Percentiles rank a stretch among this genome's conserved stretches.
Conservation (phyloP, 805 yeast genomes). For the Yamadazyma olivae region DNA sequence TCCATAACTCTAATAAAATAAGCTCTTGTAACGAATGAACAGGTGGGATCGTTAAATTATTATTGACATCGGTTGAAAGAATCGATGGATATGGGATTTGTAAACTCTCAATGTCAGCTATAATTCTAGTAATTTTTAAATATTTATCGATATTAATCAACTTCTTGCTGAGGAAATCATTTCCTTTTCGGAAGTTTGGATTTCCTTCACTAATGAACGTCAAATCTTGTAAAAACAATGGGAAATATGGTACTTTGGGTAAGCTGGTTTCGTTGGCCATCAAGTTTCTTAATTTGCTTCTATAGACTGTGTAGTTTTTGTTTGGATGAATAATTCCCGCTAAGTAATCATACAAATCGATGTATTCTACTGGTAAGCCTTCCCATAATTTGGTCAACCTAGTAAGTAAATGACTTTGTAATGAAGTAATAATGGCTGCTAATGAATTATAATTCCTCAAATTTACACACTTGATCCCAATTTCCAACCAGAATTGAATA, state of each 20-base stretch:
- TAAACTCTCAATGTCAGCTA: conserved; percentile 64
- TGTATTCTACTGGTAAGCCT: conserved; percentile 55
- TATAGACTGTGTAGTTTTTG: conserved; percentile 67
- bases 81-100: conserved; percentile 40
- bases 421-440: conserved; percentile 73
- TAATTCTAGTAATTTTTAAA: conserved; percentile 59
- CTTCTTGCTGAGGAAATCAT: conserved; percentile 53
- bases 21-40: conserved; percentile 53
- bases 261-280: conserved; percentile 46
- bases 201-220: conserved; percentile 85
- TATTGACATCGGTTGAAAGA: conserved; percentile 9
- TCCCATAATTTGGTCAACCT: conserved; percentile 62
- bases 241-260: conserved; percentile 75
- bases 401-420: conserved; percentile 70
- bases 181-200: conserved; percentile 60
- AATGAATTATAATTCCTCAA: conserved; percentile 74
- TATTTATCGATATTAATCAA: conserved; percentile 74
- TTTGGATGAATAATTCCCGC: conserved; percentile 71
- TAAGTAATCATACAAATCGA: conserved; percentile 59
- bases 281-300: conserved; percentile 57
- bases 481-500: conserved; percentile 68
- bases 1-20: conserved; percentile 67
- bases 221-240: conserved; percentile 72
- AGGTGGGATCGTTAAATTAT: conserved; percentile 38
- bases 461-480: conserved; percentile 69